Evolutionary conservation across 371 early-diverging fungal genomes (phyloP).

Genomic region (Zopfochytrium polystomum): DNA sequence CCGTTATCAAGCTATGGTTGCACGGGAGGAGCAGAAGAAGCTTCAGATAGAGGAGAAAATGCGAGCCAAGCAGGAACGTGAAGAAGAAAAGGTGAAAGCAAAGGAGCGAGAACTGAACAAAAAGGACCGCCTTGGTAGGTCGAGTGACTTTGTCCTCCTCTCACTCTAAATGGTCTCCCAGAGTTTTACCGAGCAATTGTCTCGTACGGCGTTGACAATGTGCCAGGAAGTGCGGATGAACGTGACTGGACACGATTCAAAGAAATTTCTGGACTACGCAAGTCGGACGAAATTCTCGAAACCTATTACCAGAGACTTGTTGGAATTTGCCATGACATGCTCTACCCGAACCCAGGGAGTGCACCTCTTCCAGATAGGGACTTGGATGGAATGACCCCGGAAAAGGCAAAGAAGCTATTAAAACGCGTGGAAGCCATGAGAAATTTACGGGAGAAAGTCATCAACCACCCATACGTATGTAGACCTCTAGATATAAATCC

Average conservation of each 20-base stretch:
- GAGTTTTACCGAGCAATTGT: constrained; percentile 66
- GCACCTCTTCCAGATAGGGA: constrained; percentile 19
- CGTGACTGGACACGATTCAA: constrained; percentile 69
- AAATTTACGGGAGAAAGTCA: constrained; percentile 61
- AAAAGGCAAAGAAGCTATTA: constrained; percentile 68
- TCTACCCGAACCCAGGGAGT: constrained; percentile 46
- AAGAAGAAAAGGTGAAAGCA: constrained; percentile 44
- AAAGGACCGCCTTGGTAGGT: constrained; percentile 46
- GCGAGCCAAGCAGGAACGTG: constrained; percentile 36
- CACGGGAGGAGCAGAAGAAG: constrained; percentile 36
- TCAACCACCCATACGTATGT: constrained; percentile 55
- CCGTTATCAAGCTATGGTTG: constrained; percentile 49
- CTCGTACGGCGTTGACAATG: constrained; percentile 60
- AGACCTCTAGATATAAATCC: too few relatives aligned
- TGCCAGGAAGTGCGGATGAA: constrained; percentile 15
- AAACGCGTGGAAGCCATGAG: constrained; percentile 74
- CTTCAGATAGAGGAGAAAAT: constrained; percentile 32
- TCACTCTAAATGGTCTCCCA: constrained; percentile 18
- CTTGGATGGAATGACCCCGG: constrained; percentile 54
- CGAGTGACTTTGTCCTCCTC: not conserved
- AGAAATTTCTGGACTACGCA: constrained; percentile 66
- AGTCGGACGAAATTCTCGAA: constrained; percentile 69
- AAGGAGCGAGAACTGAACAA: constrained; percentile 65
- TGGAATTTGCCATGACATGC: constrained; percentile 59
- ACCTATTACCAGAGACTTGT: constrained; percentile 57